These are phyloP conservation scores for Nicotiana rustica DNA, from an alignment of 305 asterid genomes.

Conservation along the genomic window DNA sequence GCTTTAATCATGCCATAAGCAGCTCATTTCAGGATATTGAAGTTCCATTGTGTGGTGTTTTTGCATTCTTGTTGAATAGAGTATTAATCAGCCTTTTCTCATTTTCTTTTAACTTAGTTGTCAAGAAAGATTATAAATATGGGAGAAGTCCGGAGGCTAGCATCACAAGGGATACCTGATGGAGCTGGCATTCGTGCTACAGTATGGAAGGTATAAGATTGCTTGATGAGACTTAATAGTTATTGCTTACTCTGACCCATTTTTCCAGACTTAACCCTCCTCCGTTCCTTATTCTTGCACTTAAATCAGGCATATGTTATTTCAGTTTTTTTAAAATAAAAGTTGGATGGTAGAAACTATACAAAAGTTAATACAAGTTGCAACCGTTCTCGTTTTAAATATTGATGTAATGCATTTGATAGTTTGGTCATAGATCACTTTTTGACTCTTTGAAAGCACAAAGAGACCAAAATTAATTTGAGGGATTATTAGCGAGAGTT, in stretches of 20 bases:
- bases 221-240: background rate
- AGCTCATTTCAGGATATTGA: background rate
- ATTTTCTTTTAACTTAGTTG: slow-evolving; percentile 53
- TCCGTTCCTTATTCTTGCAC: background rate
- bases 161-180: slow-evolving; percentile 89
- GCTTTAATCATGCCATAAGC: background rate
- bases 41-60: background rate
- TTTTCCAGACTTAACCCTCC: background rate
- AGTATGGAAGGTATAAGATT: slow-evolving; percentile 83
- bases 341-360: background rate
- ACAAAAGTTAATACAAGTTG: background rate
- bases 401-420: background rate
- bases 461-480: background rate
- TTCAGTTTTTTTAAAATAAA: background rate
- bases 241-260: background rate
- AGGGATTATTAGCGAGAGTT: background rate
- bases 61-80: slow-evolving; percentile 8
- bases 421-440: background rate
- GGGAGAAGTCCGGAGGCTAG: slow-evolving; percentile 83
- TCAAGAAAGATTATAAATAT: slow-evolving; percentile 82
- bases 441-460: background rate
- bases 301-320: background rate
- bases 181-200: slow-evolving; percentile 90
- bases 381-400: background rate
- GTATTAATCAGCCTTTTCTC: slow-evolving; percentile 11